Evolutionary conservation across 352 stramenopile species (phyloP).

Genomic region (Pythium aristosporum): DNA sequence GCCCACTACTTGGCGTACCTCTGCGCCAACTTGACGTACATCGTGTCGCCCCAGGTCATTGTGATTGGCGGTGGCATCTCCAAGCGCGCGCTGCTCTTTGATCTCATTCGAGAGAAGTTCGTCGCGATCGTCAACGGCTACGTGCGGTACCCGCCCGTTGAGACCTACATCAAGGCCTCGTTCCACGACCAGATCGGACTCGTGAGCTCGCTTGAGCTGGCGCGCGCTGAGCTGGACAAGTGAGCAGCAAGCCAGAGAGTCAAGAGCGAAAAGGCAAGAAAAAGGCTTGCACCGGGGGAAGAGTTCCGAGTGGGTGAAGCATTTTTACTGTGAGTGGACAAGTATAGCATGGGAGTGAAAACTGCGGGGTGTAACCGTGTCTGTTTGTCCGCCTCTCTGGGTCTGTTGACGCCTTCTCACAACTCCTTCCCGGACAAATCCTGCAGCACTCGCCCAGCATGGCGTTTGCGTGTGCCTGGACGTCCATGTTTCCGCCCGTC

Average conservation of each 20-base stretch:
- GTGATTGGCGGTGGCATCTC: conserved; percentile 95
- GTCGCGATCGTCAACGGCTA: conserved; percentile 77
- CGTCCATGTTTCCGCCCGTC: conserved; percentile 30
- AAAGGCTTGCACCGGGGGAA: neutral
- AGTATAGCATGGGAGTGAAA: conserved; percentile 1
- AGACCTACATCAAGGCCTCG: conserved; percentile 79
- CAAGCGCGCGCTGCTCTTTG: conserved; percentile 87
- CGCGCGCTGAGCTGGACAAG: conserved; percentile 56
- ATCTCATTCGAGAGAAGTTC: conserved; percentile 78
- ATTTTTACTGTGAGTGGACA: conserved; percentile 1
- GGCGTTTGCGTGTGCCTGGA: conserved; percentile 35
- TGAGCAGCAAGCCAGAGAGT: neutral
- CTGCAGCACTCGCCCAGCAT: neutral
- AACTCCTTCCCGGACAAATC: too few relatives aligned
- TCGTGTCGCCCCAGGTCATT: conserved; percentile 93
- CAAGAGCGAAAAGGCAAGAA: neutral
- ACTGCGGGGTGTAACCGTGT: neutral
- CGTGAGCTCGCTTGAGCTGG: conserved; percentile 81
- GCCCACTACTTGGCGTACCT: conserved; percentile 95
- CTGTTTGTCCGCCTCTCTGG: neutral
- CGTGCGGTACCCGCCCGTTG: conserved; percentile 64
- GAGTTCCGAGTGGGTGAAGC: neutral
- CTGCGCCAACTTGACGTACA: conserved; percentile 93
- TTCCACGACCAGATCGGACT: conserved; percentile 84
- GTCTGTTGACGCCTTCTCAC: neutral